Conservation (phyloP, 129 eudicot genomes). For the Chrysanthemum seticuspe region DNA sequence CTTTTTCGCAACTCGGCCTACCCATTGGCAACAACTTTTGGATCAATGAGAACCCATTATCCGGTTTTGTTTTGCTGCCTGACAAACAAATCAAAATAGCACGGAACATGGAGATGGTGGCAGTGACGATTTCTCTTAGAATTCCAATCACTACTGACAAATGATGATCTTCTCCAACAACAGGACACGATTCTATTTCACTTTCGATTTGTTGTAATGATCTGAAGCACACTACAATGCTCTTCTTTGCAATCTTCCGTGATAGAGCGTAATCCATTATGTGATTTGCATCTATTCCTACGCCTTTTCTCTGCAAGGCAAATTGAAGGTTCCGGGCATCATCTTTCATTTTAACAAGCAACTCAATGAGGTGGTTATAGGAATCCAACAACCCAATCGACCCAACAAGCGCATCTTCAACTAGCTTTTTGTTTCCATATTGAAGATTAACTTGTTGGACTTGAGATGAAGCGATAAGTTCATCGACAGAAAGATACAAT, state of each 20-base stretch:
- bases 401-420: conserved; percentile 19
- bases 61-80: conserved; percentile 13
- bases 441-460: conserved; percentile 26
- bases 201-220: conserved; percentile 18
- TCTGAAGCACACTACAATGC: background rate
- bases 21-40: conserved; percentile 11
- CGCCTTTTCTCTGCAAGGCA: conserved; percentile 48
- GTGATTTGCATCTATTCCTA: background rate
- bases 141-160: conserved; percentile 11
- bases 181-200: background rate
- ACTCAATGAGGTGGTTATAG: conserved; percentile 22
- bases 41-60: conserved; percentile 25
- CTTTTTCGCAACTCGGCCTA: conserved; percentile 7
- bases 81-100: conserved; percentile 23
- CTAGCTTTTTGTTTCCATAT: background rate
- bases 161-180: no score
- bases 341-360: conserved; percentile 38
- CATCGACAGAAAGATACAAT: conserved; percentile 21
- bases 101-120: conserved; percentile 36
- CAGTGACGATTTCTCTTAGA: conserved; percentile 28
- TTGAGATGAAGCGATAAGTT: conserved; percentile 13
- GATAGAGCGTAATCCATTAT: background rate
- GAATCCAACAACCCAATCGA: conserved; percentile 25
- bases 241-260: conserved; percentile 20
- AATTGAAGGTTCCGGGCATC: conserved; percentile 49